These are phyloP conservation scores for Colletotrichum tamarilloi DNA, from an alignment of 2,329 filamentous ascomycete genomes.

Conservation along the genomic window DNA sequence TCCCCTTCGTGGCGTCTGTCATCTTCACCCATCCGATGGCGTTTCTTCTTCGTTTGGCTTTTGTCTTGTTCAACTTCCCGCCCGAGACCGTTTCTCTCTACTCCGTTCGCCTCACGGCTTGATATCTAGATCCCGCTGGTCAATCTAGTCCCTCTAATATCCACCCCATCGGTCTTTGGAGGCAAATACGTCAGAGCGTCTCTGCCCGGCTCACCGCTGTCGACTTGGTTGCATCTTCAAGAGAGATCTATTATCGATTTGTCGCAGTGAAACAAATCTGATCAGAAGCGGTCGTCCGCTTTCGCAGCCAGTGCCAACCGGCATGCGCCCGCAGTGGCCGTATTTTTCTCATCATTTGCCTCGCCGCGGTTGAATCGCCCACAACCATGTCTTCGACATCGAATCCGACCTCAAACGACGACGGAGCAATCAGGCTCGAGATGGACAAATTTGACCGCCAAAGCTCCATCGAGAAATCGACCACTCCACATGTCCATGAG, in stretches of 20 bases:
- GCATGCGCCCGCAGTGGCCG: not conserved
- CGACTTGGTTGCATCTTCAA: not conserved
- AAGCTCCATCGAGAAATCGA: constrained; percentile 46
- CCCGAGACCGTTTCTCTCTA: not conserved
- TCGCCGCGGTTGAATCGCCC: too few relatives aligned
- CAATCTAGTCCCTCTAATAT: not conserved
- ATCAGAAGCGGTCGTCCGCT: not conserved
- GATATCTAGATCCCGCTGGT: not conserved
- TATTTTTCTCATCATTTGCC: rapidly evolving
- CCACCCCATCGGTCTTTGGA: not conserved
- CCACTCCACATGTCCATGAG: constrained; percentile 39
- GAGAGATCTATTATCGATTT: not conserved
- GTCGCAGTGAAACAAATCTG: not conserved
- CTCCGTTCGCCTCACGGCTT: not conserved
- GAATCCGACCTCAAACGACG: not conserved
- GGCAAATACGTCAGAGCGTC: not conserved
- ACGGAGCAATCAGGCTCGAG: constrained; percentile 34
- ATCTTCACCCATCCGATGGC: not conserved
- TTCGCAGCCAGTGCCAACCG: not conserved
- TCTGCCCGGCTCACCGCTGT: not conserved
- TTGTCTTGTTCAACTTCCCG: not conserved
- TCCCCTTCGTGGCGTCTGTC: not conserved
- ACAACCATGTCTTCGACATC: not conserved
- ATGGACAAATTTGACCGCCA: constrained; percentile 46
- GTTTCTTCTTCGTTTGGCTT: not conserved